These are phyloP conservation scores for Infundibulicybe gibba DNA, from an alignment of 768 basidiomycete species.

Conservation along the genomic window DNA sequence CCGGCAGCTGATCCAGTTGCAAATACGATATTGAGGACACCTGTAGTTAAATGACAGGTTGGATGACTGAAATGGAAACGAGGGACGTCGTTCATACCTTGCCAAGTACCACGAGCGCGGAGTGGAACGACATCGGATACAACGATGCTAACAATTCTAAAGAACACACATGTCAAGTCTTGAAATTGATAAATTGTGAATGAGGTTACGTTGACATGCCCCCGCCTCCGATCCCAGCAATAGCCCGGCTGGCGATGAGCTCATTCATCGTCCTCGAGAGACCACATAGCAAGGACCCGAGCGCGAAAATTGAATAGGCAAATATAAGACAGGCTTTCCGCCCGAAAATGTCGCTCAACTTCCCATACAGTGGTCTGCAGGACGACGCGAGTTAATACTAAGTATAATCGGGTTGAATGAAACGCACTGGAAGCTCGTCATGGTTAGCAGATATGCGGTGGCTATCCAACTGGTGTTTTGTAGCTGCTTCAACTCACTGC, in stretches of 20 bases:
- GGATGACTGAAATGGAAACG: background rate
- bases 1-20: constrained; percentile 55
- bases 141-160: constrained; percentile 58
- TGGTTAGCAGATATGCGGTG: constrained; percentile 57
- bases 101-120: constrained; percentile 64
- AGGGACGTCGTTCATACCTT: constrained; percentile 34
- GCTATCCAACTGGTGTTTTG: constrained; percentile 69
- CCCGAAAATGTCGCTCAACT: constrained; percentile 65
- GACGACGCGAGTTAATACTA: background rate
- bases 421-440: constrained; percentile 55
- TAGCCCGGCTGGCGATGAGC: constrained; percentile 47
- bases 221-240: constrained; percentile 59
- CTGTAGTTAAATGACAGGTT: constrained; percentile 17
- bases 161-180: background rate
- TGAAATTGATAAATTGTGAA: background rate
- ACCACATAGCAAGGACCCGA: constrained; percentile 53
- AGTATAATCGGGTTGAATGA: background rate
- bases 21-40: constrained; percentile 57
- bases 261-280: constrained; percentile 50
- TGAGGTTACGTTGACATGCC: constrained; percentile 57
- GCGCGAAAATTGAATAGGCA: constrained; percentile 48
- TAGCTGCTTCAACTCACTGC: constrained; percentile 56
- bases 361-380: constrained; percentile 57
- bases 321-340: constrained; percentile 55
- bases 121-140: constrained; percentile 65